phyloP scores from a whole-genome alignment of 768 basidiomycete genomes.

The Termitomyces sp. region DNA sequence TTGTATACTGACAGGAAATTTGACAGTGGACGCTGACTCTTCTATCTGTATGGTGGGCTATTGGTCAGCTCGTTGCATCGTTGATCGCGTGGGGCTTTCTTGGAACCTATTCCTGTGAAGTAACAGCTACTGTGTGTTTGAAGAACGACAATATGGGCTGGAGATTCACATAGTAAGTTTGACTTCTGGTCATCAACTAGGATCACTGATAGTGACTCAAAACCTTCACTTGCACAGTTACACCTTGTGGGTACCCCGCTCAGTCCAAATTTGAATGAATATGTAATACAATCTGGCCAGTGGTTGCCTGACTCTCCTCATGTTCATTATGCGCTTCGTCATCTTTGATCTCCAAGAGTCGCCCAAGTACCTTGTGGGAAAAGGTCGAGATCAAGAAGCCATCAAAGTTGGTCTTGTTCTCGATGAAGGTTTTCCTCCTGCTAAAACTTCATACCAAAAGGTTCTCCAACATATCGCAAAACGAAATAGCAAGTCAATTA shows the following conservation, averaged over 20 bases:
- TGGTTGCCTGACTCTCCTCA: slow-evolving; percentile 42
- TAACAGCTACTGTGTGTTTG: slow-evolving; percentile 31
- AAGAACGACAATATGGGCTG: slow-evolving; percentile 54
- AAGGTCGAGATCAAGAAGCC: slow-evolving; percentile 53
- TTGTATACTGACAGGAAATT: not conserved
- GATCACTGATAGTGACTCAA: not conserved
- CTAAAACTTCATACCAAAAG: slow-evolving; percentile 17
- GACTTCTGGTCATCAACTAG: no score
- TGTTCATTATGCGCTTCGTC: slow-evolving; percentile 51
- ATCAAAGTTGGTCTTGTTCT: slow-evolving; percentile 28
- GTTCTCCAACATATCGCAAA: slow-evolving; percentile 44
- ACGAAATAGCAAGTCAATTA: slow-evolving; percentile 39
- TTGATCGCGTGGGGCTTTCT: slow-evolving; percentile 54
- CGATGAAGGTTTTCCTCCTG: not conserved
- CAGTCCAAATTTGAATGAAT: not conserved
- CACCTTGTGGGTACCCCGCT: slow-evolving; percentile 28
- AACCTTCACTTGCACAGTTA: slow-evolving; percentile 20
- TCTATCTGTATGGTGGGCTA: slow-evolving; percentile 50
- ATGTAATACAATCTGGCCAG: slow-evolving; percentile 19
- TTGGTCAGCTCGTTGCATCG: slow-evolving; percentile 46
- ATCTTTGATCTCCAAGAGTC: slow-evolving; percentile 59
- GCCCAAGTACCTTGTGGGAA: slow-evolving; percentile 54
- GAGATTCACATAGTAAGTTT: slow-evolving; percentile 47
- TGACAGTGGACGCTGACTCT: slow-evolving; percentile 48
- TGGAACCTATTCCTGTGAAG: slow-evolving; percentile 46